Evolutionary conservation across 2,329 filamentous ascomycete genomes (phyloP).

Genomic region (Hirsutella thompsonii): DNA sequence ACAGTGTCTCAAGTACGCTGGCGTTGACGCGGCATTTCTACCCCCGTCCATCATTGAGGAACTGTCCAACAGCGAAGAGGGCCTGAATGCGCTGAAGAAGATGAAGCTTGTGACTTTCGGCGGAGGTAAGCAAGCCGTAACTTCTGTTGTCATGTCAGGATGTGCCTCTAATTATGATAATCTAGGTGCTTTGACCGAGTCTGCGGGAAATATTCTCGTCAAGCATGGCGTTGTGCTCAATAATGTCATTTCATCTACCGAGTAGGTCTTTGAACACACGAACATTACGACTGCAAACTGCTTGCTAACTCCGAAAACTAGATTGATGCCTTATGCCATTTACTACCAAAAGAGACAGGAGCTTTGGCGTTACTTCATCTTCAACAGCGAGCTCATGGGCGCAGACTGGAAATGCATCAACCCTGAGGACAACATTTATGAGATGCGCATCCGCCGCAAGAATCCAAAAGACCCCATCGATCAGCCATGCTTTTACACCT

Average conservation of each 20-base stretch:
- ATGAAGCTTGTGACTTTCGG: constrained; percentile 21
- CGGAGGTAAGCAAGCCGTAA: constrained; percentile 18
- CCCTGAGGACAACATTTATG: constrained; percentile 3
- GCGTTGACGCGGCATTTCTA: constrained; percentile 15
- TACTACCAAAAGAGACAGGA: constrained; percentile 16
- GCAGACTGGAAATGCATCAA: constrained; percentile 21
- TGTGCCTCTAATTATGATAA: not conserved
- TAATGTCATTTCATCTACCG: constrained; percentile 28
- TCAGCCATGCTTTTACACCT: constrained; percentile 26
- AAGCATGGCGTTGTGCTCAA: constrained; percentile 17
- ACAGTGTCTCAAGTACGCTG: constrained; percentile 15
- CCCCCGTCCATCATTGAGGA: constrained; percentile 30
- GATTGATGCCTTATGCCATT: constrained; percentile 19
- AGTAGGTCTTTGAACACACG: constrained; percentile 16
- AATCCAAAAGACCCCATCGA: constrained; percentile 8
- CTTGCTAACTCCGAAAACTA: constrained; percentile 6
- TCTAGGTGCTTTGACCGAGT: constrained; percentile 20
- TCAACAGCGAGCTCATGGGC: constrained; percentile 24
- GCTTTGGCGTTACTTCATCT: constrained; percentile 28
- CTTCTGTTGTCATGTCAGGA: rapidly evolving
- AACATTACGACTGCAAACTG: not conserved
- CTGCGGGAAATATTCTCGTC: constrained; percentile 23
- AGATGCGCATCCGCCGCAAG: constrained; percentile 16
- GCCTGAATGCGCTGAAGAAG: constrained; percentile 16
- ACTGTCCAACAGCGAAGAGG: constrained; percentile 19